Evolutionary conservation across 2,329 filamentous ascomycete genomes (phyloP), one percentile per base, ranked within the genome.

Genomic region (Hypoxylon rubiginosum): DNA sequence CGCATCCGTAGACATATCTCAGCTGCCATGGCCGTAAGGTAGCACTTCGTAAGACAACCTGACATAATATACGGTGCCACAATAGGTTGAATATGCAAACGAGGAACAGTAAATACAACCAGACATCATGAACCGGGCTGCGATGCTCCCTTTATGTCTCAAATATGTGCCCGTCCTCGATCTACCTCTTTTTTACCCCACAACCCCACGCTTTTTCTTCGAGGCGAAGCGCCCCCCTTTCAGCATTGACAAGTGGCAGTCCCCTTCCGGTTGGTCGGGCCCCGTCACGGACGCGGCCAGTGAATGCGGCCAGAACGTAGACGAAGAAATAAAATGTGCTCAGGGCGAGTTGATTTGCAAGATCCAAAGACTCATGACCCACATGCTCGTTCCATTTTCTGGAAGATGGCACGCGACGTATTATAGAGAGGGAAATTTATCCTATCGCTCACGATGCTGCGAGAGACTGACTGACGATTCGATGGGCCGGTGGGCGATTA

Each of bases 181-280:
- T 53, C 54, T 51, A 54, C 59, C 26, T 36, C 11, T n/a, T n/a
- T 17, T 8, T 15, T 72, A 71, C 71, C 72, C 72, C 71, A 72
- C 69, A 73, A 64, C 73, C 72, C 72, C 71, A 73, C 72, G 72
- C 67, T 65, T 50, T 21, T 45, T 26, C 15, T 60, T 60, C 39
- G 28, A 50, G 43, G 34, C 28, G 11, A 48, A 51, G 50, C 34
- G 48, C 49, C 43, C 54, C 63, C 64, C 66, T 60, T 66, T 56
- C 58, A 56, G 59, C 63, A 43, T 64, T 66, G 71, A 74, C 73
- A 74, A 66, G 48, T 74, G 73, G 71, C 64, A 69, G 60, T 66
- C 66, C 58, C 3, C 45, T 58, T 70, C 67, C 62, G 69, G 72
- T 74, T 74, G 73, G 73, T 67, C 67, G 55, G 49, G 13, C 24